Percentiles rank a stretch among this genome's conserved stretches.
phyloP scores from a whole-genome alignment of 106 monocot species.

The Amphibolis antarctica region DNA sequence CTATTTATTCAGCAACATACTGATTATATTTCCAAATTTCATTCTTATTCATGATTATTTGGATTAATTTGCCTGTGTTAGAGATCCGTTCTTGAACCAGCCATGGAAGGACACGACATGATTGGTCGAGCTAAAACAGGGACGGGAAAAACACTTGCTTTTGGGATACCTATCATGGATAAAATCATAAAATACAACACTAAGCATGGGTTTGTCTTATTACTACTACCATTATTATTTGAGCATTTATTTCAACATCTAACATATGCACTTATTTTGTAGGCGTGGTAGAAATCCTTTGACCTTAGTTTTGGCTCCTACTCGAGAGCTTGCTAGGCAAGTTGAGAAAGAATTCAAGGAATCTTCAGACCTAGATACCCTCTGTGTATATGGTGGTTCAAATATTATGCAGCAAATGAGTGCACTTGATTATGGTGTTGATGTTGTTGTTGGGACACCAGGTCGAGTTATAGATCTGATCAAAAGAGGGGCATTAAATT shows the following conservation, averaged over 20 bases:
- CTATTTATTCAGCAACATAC: too few species aligned
- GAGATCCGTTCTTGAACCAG: constrained; percentile 93
- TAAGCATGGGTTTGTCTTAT: constrained; percentile 56
- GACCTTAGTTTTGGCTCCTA: constrained; percentile 80
- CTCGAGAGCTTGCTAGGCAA: constrained; percentile 85
- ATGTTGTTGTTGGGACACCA: constrained; percentile 91
- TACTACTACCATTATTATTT: constrained; percentile 2
- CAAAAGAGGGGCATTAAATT: constrained; percentile 68
- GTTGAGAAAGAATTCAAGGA: constrained; percentile 96
- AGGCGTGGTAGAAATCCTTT: constrained; percentile 76
- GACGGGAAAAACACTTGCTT: constrained; percentile 96
- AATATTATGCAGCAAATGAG: constrained; percentile 74
- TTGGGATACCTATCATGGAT: constrained; percentile 96
- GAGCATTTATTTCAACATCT: not conserved
- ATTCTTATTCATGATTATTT: not conserved
- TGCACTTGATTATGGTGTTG: constrained; percentile 71
- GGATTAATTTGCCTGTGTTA: constrained; percentile 8
- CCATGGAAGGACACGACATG: constrained; percentile 95
- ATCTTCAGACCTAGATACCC: constrained; percentile 56
- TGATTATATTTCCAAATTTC: too few species aligned
- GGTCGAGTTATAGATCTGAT: constrained; percentile 89
- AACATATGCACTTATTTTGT: not conserved
- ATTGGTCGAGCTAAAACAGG: constrained; percentile 94
- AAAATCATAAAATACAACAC: constrained; percentile 58
- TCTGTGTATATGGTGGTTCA: constrained; percentile 92